A percentile compares a stretch with the other conserved stretches of the same genome.
phyloP scores from a whole-genome alignment of 768 basidiomycete species.

The Leucogyrophana mollusca region DNA sequence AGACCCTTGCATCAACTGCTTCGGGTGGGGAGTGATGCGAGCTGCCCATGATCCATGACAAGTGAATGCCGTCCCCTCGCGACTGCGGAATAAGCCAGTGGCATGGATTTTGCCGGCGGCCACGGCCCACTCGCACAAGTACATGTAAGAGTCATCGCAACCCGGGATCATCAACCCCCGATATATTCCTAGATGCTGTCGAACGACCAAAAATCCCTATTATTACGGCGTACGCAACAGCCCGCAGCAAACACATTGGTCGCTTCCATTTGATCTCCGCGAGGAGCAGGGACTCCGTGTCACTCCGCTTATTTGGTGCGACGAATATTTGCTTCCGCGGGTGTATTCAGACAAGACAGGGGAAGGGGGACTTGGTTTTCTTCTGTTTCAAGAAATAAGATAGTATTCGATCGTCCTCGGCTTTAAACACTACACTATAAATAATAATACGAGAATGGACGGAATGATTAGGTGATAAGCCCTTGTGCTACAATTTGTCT shows the following conservation, averaged over 20 bases:
- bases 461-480: slow-evolving; percentile 20
- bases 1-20: too few relatives aligned
- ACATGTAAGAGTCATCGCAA: slow-evolving; percentile 1
- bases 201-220: too few relatives aligned
- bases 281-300: slow-evolving; percentile 9
- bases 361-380: too few relatives aligned
- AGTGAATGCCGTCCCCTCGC: too few relatives aligned
- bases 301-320: slow-evolving; percentile 14
- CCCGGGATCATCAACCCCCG: slow-evolving; percentile 21
- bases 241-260: neutral
- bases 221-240: too few relatives aligned
- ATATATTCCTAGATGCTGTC: too few relatives aligned
- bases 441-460: slow-evolving; percentile 11
- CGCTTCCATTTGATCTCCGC: slow-evolving; percentile 28
- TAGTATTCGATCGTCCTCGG: slow-evolving; percentile 9
- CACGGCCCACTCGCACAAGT: neutral
- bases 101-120: neutral
- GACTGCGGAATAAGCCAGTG: neutral
- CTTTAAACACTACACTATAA: slow-evolving; percentile 6
- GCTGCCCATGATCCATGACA: too few relatives aligned
- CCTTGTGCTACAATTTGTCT: slow-evolving; percentile 5
- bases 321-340: slow-evolving; percentile 27
- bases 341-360: too few relatives aligned
- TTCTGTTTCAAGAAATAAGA: slow-evolving; percentile 24
- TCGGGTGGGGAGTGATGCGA: too few relatives aligned